phyloP scores from a whole-genome alignment of 176 grass and related monocot genomes.

The Poa pratensis region DNA sequence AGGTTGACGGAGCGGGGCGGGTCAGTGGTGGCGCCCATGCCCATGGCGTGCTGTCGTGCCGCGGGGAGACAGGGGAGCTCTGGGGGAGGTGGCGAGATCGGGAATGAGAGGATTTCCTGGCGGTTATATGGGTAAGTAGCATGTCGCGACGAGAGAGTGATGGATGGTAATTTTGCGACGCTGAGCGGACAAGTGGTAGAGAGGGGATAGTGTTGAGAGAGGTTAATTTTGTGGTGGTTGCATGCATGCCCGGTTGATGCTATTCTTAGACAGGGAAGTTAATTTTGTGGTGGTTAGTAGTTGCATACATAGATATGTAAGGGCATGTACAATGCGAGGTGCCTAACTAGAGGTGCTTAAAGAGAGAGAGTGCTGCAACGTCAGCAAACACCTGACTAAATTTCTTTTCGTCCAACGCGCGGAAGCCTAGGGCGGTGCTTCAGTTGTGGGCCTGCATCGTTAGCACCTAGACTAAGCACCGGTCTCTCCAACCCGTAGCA shows the following conservation, averaged over 20 bases:
- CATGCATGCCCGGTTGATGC: not conserved
- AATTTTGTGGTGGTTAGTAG: slow-evolving; percentile 10
- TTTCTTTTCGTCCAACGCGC: too few species aligned
- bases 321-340: too few species aligned
- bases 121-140: slow-evolving; percentile 29
- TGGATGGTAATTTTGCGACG: not conserved
- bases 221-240: not conserved
- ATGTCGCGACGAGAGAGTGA: not conserved
- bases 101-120: not conserved
- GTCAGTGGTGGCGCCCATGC: slow-evolving; percentile 46
- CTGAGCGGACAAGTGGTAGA: slow-evolving; percentile 1
- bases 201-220: not conserved
- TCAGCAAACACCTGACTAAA: too few species aligned
- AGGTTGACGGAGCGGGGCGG: slow-evolving; percentile 37
- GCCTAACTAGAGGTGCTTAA: too few species aligned
- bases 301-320: not conserved
- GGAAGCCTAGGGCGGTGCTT: too few species aligned
- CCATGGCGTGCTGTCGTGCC: slow-evolving; percentile 20
- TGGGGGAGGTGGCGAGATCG: not conserved
- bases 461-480: too few species aligned
- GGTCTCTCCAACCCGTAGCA: too few species aligned
- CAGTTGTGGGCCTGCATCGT: too few species aligned
- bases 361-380: too few species aligned
- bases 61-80: not conserved
- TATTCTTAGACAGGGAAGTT: slow-evolving; percentile 5